These are phyloP conservation scores for Oenanthe sinensis DNA, from an alignment of 129 eudicot genomes.

Conservation along the genomic window DNA sequence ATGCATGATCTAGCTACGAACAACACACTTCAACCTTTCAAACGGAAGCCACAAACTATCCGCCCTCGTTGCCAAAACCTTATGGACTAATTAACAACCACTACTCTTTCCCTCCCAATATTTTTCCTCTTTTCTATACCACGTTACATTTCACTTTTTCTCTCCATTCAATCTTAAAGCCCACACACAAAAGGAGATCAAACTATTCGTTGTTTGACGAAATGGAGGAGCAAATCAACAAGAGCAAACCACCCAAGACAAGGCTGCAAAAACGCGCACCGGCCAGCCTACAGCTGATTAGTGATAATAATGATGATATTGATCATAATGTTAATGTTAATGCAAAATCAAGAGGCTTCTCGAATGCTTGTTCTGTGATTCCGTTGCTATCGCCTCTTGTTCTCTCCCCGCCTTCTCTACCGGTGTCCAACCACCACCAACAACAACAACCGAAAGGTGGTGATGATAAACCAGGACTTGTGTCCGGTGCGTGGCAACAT, in stretches of 20 bases:
- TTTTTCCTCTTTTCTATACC: too few relatives aligned
- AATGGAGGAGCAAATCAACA: constrained; percentile 5
- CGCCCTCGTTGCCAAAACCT: not conserved
- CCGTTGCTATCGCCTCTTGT: constrained; percentile 3
- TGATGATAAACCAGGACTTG: not conserved
- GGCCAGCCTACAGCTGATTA: not conserved
- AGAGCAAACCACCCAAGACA: not conserved
- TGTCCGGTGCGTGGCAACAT: not conserved
- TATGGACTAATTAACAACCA: not conserved
- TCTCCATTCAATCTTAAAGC: not conserved
- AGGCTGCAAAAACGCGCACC: not conserved
- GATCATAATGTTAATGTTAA: too few relatives aligned
- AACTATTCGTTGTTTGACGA: not conserved
- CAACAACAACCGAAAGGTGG: not conserved
- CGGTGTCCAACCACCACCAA: not conserved
- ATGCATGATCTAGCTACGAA: not conserved
- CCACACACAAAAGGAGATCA: not conserved
- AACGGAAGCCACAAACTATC: not conserved
- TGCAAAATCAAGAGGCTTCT: not conserved
- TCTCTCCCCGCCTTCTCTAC: not conserved
- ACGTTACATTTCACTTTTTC: not conserved
- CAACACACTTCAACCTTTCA: not conserved
- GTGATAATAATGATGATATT: not conserved
- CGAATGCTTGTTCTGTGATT: not conserved
- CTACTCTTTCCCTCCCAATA: not conserved